Evolutionary conservation across 2,329 filamentous ascomycete species (phyloP).

Genomic region (Stagonosporopsis cucurbitacearum): DNA sequence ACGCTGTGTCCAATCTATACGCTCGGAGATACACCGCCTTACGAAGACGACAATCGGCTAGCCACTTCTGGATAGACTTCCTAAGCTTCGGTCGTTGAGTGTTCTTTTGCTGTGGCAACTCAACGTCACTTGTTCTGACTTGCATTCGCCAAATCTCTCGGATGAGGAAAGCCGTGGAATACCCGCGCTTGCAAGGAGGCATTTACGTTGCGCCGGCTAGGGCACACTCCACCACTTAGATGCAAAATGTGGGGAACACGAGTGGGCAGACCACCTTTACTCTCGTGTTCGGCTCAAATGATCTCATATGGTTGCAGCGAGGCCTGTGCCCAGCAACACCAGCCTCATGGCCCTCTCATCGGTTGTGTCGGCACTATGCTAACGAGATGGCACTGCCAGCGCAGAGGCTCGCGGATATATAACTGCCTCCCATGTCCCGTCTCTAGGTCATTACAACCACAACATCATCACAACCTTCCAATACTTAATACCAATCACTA

Average conservation of each 20-base stretch:
- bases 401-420: constrained; percentile 18
- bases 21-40: neutral
- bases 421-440: constrained; percentile 8
- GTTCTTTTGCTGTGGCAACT: constrained; percentile 7
- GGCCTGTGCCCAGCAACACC: constrained; percentile 18
- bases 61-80: neutral
- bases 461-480: constrained; percentile 16
- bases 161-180: neutral
- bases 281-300: constrained; percentile 25
- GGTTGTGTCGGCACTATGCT: constrained; percentile 5
- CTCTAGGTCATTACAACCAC: constrained; percentile 1
- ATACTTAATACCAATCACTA: constrained; percentile 3
- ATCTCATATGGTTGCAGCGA: constrained; percentile 29
- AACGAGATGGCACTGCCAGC: constrained; percentile 1
- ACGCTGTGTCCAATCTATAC: constrained; percentile 11
- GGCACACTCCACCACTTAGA: constrained; percentile 10
- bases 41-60: neutral
- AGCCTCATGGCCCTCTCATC: constrained; percentile 15
- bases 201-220: constrained; percentile 5
- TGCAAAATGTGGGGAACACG: constrained; percentile 20
- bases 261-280: constrained; percentile 8
- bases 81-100: neutral
- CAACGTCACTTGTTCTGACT: constrained; percentile 4
- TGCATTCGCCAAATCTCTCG: constrained; percentile 6
- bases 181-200: constrained; percentile 1